A percentile compares a stretch with the other conserved stretches of the same genome.
Evolutionary conservation across 2,329 filamentous ascomycete species (phyloP).

Genomic region (Penicillium sp.): DNA sequence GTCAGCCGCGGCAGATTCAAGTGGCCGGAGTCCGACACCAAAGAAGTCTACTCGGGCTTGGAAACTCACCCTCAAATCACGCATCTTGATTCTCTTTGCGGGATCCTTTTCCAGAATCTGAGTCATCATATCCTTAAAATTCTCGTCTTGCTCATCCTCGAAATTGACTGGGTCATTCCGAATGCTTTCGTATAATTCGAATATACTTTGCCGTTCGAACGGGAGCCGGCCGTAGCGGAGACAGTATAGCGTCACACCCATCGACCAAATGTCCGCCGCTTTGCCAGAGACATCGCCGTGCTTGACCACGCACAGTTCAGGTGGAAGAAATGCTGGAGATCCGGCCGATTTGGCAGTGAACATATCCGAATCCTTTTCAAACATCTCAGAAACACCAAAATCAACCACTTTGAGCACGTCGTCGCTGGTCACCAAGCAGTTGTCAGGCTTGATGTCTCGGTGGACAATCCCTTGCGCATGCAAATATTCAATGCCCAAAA

Average conservation of each 20-base stretch:
- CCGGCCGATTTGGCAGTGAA: constrained; percentile 87
- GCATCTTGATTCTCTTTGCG: constrained; percentile 73
- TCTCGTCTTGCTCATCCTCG: constrained; percentile 57
- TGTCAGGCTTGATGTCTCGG: constrained; percentile 96
- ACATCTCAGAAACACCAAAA: constrained; percentile 99
- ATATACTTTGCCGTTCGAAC: constrained; percentile 69
- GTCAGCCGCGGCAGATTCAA: constrained; percentile 5
- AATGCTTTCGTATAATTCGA: constrained; percentile 88
- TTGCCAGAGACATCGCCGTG: constrained; percentile 84
- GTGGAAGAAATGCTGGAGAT: constrained; percentile 88
- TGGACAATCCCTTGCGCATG: constrained; percentile 94
- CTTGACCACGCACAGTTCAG: constrained; percentile 79
- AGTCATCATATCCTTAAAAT: constrained; percentile 68
- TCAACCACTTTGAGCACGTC: constrained; percentile 96
- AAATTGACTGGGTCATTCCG: constrained; percentile 61
- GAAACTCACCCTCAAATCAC: constrained; percentile 65
- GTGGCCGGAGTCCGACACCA: background rate
- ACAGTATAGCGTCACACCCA: constrained; percentile 93
- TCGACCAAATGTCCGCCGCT: constrained; percentile 95
- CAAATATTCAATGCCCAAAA: constrained; percentile 90
- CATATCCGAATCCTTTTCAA: constrained; percentile 83
- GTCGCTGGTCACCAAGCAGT: constrained; percentile 80
- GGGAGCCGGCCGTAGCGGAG: constrained; percentile 82
- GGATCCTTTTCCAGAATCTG: constrained; percentile 80
- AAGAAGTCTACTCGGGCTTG: too few species aligned